Base-by-base conservation (phyloP, 345 rosid species). In the Pugionium cornutum region DNA sequence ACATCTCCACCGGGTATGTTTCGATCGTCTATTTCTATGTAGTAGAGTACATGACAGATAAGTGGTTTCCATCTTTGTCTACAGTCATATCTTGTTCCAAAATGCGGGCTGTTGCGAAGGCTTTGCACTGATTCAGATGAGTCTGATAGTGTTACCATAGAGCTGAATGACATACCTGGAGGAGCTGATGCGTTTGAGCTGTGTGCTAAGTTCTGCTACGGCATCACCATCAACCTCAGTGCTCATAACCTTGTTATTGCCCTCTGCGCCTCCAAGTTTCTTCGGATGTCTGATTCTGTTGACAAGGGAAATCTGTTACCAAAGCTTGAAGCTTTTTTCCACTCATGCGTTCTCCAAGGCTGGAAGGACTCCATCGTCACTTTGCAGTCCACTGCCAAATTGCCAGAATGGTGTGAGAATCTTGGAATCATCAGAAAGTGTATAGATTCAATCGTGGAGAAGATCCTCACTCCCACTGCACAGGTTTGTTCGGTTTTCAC, bases 191-290 rank as follows among this genome's bases (percentile, higher is more conserved):
- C 99, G 37, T 91, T 95, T 46, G 99, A 95, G 69, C 67, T 95
- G 66, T 95, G 98, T 51, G 98, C 91, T 4, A 95, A 95, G 68
- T 95, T 79, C 78, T 95, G 99, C 79, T 95, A 95, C 18, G 98
- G 90, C 60, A 95, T 95, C 60, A 84, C 94, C 44, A 89, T 95
- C 76, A 86, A 80, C 71, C 85, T 91, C 71, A 66, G 98, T 49
- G 96, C 96, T 31, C 82, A 83, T 72, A 89, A 91, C 87, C 79
- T 95, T 61, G 91, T 89, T 9, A 75, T 82, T 42, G 91, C 92
- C 7, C 83, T 89, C 57, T 95, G 97, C 49, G 96, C 99, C 47
- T 92, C 96, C 3, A 91, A 86, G 80, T 89, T 84, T 75, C 96
- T 91, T 61, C 81, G 83, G 68, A 95, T 95, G 99, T 81, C 86